Evolutionary conservation across 2,329 filamentous ascomycete species (phyloP).

Genomic region (Lecanicillium sp.): DNA sequence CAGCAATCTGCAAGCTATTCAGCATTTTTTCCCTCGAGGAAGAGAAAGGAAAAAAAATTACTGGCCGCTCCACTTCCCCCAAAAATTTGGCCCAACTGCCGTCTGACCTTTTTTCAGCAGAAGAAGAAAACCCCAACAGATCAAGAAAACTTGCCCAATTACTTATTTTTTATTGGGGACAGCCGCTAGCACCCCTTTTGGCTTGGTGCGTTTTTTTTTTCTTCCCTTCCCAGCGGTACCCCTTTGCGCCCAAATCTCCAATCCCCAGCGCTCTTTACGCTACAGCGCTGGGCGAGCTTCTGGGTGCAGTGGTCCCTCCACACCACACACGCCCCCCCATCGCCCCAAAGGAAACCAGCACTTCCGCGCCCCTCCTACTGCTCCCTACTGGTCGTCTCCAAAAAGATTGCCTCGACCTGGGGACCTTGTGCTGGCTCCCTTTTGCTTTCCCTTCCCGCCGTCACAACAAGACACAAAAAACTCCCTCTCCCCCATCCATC

Average conservation of each 20-base stretch:
- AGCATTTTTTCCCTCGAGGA: background rate
- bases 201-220: no score
- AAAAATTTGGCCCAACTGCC: constrained; percentile 5
- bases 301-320: no score
- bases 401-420: background rate
- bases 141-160: background rate
- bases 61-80: constrained; percentile 1
- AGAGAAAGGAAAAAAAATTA: constrained; percentile 1
- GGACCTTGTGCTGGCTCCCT: background rate
- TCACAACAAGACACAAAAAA: no score
- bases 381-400: no score
- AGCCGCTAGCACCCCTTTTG: constrained; percentile 1
- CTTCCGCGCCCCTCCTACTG: no score
- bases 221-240: no score
- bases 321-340: no score
- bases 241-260: no score
- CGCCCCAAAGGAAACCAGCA: no score
- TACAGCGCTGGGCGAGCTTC: no score
- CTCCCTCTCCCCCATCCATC: background rate
- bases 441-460: background rate
- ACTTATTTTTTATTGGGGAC: background rate
- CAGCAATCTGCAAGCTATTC: background rate
- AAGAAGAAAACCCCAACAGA: constrained; percentile 14
- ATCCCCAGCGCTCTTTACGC: no score
- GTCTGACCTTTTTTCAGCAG: constrained; percentile 3